Evolutionary conservation across 768 basidiomycete genomes (phyloP).

Genomic region (Gautieria morchelliformis): DNA sequence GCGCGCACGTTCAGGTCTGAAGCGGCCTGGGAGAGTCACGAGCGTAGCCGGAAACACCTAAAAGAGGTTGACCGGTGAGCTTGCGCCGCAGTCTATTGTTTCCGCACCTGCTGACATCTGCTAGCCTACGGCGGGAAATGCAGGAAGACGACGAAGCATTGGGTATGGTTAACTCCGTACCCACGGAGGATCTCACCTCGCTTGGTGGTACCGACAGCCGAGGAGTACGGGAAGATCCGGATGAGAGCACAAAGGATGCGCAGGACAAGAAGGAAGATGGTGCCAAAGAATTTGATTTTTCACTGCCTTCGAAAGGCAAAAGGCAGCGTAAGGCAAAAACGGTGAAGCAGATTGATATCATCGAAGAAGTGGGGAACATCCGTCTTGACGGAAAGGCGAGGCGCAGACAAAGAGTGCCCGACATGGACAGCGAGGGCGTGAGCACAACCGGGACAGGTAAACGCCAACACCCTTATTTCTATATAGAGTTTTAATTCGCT

Average conservation of each 20-base stretch:
- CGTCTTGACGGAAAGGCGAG: constrained; percentile 6
- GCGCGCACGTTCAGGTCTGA: constrained; percentile 83
- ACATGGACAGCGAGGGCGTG: background rate
- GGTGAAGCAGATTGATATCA: constrained; percentile 13
- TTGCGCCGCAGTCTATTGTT: background rate
- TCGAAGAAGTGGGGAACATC: background rate
- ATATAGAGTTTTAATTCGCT: background rate
- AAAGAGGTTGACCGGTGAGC: constrained; percentile 67
- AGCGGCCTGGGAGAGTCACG: constrained; percentile 93
- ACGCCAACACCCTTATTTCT: background rate
- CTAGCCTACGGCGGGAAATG: constrained; percentile 65
- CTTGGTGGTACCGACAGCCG: background rate
- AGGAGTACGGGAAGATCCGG: background rate
- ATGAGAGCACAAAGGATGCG: constrained; percentile 5
- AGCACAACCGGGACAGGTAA: background rate
- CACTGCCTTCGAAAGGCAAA: constrained; percentile 1
- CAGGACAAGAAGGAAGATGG: background rate
- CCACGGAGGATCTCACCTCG: background rate
- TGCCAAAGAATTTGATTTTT: background rate
- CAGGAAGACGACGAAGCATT: constrained; percentile 59
- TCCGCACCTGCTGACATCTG: background rate
- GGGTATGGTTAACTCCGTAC: constrained; percentile 18
- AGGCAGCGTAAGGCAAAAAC: constrained; percentile 14
- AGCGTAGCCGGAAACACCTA: constrained; percentile 88
- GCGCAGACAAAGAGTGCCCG: background rate